Base-by-base conservation (phyloP, 1,284 basidiomycete genomes). In the Pterula multifida region DNA sequence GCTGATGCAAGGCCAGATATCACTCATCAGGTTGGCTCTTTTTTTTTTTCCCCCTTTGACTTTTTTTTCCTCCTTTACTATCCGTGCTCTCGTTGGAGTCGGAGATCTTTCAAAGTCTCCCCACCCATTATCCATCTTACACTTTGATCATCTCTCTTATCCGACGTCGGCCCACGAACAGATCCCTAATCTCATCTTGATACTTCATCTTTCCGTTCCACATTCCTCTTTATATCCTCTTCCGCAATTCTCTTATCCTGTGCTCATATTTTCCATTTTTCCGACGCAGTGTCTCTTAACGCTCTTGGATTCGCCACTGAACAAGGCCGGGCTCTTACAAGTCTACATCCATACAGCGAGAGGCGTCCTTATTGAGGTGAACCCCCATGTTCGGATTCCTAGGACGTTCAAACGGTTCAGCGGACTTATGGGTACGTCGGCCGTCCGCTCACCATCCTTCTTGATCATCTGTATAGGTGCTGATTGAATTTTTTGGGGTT, bases 401-500 rank as follows among this genome's bases (percentile, higher is more conserved):
- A 76, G 95, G 55, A 99, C 95, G 3, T 98, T 99, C 69, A 99
- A 99, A 71, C 83, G 95, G 3, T 99, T 99, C 70, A 92, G 90
- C 53, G 95, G 95, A 35, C 71, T 99, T 53, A 99, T 99, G 96
- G 91, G 92, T 93, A 61, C 58, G 88, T 65, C n/a, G n/a, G n/a
- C n/a, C n/a, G n/a, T n/a, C n/a, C n/a, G n/a, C n/a, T n/a, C n/a
- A n/a, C n/a, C 15, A 25, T 22, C 36, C 48, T 50, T 32, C 35
- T 3, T 19, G n/a, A n/a, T n/a, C n/a, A n/a, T n/a, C n/a, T n/a
- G n/a, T n/a, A n/a, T n/a, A n/a, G 49, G 36, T 52, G 23, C 51
- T 44, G n/a, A n/a, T 52, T 42, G 32, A 24, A 25, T 15, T 35
- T 24, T 25, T 44, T 39, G 39, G 42, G 45, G 15, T 42, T 13